phyloP scores from a whole-genome alignment of 2,329 filamentous ascomycete genomes.

The Fusarium domesticum region DNA sequence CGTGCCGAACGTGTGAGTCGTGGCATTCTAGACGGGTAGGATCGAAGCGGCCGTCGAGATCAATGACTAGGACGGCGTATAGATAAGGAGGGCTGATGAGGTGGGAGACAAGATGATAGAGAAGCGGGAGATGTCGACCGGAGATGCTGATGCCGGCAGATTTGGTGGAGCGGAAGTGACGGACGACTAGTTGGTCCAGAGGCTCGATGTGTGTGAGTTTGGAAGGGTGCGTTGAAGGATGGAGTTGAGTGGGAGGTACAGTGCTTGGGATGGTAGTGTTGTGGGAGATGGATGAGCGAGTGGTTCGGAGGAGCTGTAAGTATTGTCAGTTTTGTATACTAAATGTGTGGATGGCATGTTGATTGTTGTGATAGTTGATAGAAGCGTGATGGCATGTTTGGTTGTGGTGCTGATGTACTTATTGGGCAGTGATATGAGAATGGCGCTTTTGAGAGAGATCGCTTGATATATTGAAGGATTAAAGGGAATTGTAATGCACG shows the following conservation, averaged over 20 bases:
- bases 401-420: no score
- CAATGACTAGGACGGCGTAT: slow-evolving; percentile 53
- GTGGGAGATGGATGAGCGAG: slow-evolving; percentile 28
- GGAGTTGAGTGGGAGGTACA: slow-evolving; percentile 14
- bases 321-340: no score
- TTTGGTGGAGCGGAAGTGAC: slow-evolving; percentile 49
- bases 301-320: slow-evolving; percentile 24
- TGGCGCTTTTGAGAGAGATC: no score
- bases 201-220: slow-evolving; percentile 41
- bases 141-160: slow-evolving; percentile 47
- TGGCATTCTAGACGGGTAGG: slow-evolving; percentile 42
- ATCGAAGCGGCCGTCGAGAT: slow-evolving; percentile 56
- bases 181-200: slow-evolving; percentile 46
- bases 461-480: no score
- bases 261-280: slow-evolving; percentile 12
- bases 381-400: no score
- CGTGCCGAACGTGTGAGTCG: slow-evolving; percentile 44
- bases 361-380: no score
- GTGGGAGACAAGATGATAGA: slow-evolving; percentile 54
- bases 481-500: no score
- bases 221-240: slow-evolving; percentile 16
- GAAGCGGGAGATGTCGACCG: slow-evolving; percentile 52
- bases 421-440: no score
- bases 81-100: slow-evolving; percentile 47
- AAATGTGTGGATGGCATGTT: no score